Evolutionary conservation across 2,329 filamentous ascomycete species (phyloP), one percentile per base, ranked within the genome.

Genomic region (Exophiala bonariae): DNA sequence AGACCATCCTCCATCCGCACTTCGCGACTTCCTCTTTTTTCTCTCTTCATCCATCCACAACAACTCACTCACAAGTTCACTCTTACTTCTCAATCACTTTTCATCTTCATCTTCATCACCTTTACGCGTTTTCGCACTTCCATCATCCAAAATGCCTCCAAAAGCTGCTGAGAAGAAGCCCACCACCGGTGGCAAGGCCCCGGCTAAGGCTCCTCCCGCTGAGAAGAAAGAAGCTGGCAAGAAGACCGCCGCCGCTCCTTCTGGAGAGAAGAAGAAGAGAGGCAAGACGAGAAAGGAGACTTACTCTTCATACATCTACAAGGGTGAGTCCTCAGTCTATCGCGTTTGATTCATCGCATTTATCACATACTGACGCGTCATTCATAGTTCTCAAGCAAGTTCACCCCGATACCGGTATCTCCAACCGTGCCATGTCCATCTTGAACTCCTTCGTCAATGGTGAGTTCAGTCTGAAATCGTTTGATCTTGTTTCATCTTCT

Each of bases 291-390:
- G 93, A 78, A 97, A 97, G 87, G 93, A 99, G 83, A 99, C 93
- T n/a, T 99, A 99, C 82, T 95, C 88, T 63, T 95, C 89, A 47
- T 99, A 99, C 84, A 99, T 99, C 78, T 99, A 97, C 88, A 99
- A 97, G 82, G 93, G 92, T 96, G 70, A 73, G 82, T 69, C 57
- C 40, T 34, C 32, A 55, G 48, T 19, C n/a, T n/a, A n/a, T n/a
- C 10, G 2, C 35, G 17, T 55, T 37, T 31, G 47, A 11, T 26
- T 26, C 45, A 40, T 26, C 23, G 23, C 23, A 26, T 26, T 11
- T 11, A 26, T 36, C 42, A 43, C 43, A 52, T 61, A 61, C 59
- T 73, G 56, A 73, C 65, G 66, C 60, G 69, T 63, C 47, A 56
- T 59, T 54, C 64, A 6, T 62, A 97, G 93, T 99, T 67, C 86